A percentile compares a stretch with the other conserved stretches of the same genome.
Conservation (phyloP, 345 rosid species). For the Kandelia obovata region DNA sequence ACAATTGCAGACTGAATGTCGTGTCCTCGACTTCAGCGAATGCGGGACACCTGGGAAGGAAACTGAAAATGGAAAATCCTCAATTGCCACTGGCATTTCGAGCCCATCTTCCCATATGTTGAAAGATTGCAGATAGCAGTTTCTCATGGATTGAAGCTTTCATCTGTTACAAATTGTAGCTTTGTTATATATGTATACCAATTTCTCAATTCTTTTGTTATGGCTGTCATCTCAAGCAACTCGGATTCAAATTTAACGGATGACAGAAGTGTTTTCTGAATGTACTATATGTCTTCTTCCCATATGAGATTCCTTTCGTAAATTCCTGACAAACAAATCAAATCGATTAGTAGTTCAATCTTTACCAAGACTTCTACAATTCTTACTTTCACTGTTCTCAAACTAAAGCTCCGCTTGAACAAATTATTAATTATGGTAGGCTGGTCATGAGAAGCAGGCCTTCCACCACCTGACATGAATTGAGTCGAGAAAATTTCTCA, state of each 20-base stretch:
- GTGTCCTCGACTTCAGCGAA: constrained; percentile 86
- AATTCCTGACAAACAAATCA: too few relatives aligned
- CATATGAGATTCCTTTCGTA: too few relatives aligned
- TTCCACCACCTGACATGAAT: too few relatives aligned
- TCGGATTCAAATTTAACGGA: constrained; percentile 15
- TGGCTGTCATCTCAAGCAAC: constrained; percentile 11
- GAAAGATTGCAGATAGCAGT: constrained; percentile 75
- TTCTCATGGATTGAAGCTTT: constrained; percentile 20
- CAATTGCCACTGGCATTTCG: constrained; percentile 34
- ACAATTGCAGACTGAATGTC: constrained; percentile 66
- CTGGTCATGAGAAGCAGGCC: too few relatives aligned
- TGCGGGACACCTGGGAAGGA: constrained; percentile 78
- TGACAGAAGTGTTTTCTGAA: constrained; percentile 1
- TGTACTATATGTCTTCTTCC: not conserved
- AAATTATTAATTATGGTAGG: too few relatives aligned
- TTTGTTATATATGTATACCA: constrained; percentile 11
- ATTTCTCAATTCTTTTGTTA: not conserved
- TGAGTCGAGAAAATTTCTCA: too few relatives aligned
- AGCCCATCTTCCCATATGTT: constrained; percentile 78
- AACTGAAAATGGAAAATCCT: constrained; percentile 43
- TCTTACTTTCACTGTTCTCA: constrained; percentile 1
- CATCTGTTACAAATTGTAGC: constrained; percentile 13
- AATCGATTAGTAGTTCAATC: too few relatives aligned
- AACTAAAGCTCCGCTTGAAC: too few relatives aligned
- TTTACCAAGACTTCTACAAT: not conserved